These are phyloP conservation scores for Ceratobasidium sp. DNA, from an alignment of 1,284 basidiomycete species.

Conservation along the genomic window DNA sequence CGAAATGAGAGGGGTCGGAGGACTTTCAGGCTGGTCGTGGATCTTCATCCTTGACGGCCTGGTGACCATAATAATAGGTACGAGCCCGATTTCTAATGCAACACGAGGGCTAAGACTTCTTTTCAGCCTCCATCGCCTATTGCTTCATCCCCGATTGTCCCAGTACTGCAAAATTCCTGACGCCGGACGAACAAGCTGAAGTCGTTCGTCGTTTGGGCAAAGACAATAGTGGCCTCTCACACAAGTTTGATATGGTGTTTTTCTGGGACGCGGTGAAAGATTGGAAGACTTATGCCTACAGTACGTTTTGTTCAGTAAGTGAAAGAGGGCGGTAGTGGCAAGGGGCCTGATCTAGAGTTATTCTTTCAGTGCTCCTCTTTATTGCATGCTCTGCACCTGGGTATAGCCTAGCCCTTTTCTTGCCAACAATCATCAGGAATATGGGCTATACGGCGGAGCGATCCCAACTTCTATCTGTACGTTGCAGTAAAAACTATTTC, in stretches of 20 bases:
- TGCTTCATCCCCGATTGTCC: slow-evolving; percentile 73
- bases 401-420: slow-evolving; percentile 65
- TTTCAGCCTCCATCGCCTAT: slow-evolving; percentile 61
- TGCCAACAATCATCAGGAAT: slow-evolving; percentile 67
- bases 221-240: slow-evolving; percentile 66
- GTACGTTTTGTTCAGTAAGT: slow-evolving; percentile 60
- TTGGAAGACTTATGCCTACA: slow-evolving; percentile 68
- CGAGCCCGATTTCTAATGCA: background rate
- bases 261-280: slow-evolving; percentile 65
- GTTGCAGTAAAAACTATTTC: background rate
- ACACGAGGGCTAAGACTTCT: background rate
- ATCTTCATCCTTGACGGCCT: slow-evolving; percentile 85
- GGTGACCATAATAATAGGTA: slow-evolving; percentile 68
- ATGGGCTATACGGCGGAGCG: slow-evolving; percentile 58
- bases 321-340: no score
- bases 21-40: slow-evolving; percentile 70
- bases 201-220: slow-evolving; percentile 64
- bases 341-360: background rate
- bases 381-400: slow-evolving; percentile 56
- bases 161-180: slow-evolving; percentile 70
- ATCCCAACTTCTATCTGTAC: slow-evolving; percentile 48
- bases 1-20: slow-evolving; percentile 76
- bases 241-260: slow-evolving; percentile 63
- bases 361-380: slow-evolving; percentile 31
- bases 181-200: slow-evolving; percentile 63